Percentiles rank a stretch among this genome's conserved stretches.
phyloP scores from a whole-genome alignment of 176 grass and related monocot genomes.

The Rhynchospora breviuscula region DNA sequence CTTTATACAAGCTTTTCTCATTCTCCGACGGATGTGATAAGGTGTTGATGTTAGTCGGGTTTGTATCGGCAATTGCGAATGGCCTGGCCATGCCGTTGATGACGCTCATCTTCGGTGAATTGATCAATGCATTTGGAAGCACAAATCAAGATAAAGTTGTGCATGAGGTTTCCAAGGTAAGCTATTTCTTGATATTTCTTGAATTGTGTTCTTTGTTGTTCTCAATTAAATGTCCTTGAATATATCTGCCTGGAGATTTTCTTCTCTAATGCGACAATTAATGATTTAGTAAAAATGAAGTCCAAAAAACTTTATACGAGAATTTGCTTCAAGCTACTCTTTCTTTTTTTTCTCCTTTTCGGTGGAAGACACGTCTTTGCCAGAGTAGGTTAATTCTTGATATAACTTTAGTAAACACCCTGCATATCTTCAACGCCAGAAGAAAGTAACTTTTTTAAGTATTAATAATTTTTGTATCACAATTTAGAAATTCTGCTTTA shows the following conservation, averaged over 20 bases:
- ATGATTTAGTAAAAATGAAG: not conserved
- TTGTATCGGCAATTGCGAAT: constrained; percentile 15
- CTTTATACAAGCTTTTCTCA: constrained; percentile 30
- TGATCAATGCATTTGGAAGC: constrained; percentile 37
- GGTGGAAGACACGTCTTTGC: not conserved
- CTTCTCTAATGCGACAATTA: not conserved
- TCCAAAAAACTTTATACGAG: not conserved
- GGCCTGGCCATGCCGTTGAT: constrained; percentile 41
- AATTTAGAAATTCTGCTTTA: not conserved
- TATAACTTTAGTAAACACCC: not conserved
- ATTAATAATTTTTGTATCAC: not conserved
- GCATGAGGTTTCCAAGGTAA: constrained; percentile 39
- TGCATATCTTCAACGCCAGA: not conserved
- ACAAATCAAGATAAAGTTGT: constrained; percentile 12
- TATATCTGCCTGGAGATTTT: not conserved
- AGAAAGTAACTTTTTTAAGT: not conserved
- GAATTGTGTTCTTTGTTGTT: not conserved
- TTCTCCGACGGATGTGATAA: constrained; percentile 30
- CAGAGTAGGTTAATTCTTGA: not conserved
- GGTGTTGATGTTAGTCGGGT: constrained; percentile 26
- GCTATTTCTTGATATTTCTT: not conserved
- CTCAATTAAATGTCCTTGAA: not conserved
- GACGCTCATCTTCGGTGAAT: constrained; percentile 37
- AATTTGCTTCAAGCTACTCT: not conserved
- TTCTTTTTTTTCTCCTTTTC: not conserved